phyloP scores from a whole-genome alignment of 805 yeast genomes.

The Kazachstania kunashirensis region DNA sequence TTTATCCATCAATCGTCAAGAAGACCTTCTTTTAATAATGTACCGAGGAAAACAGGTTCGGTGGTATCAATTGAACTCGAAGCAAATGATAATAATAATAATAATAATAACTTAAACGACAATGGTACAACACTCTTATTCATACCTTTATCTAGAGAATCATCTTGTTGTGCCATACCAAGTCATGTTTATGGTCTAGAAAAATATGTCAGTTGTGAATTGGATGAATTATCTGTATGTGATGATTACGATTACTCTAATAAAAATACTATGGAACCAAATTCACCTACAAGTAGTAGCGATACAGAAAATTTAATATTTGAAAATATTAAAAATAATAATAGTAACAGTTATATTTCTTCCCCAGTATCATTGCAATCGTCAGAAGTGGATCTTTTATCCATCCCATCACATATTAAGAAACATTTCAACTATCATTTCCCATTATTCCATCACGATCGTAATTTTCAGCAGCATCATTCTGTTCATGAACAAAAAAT shows the following conservation, averaged over 20 bases:
- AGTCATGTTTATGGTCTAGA: slow-evolving; percentile 25
- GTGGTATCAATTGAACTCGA: background rate
- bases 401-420: too few relatives aligned
- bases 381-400: too few relatives aligned
- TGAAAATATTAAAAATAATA: too few relatives aligned
- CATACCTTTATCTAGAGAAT: slow-evolving; percentile 4
- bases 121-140: too few relatives aligned
- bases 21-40: slow-evolving; percentile 1
- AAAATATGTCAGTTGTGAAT: slow-evolving; percentile 19
- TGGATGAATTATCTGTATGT: slow-evolving; percentile 17
- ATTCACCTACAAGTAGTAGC: background rate
- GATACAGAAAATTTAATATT: too few relatives aligned
- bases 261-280: too few relatives aligned
- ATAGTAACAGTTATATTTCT: too few relatives aligned
- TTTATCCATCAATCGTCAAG: slow-evolving; percentile 9
- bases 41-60: background rate
- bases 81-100: background rate
- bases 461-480: too few relatives aligned
- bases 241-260: background rate
- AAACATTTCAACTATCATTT: too few relatives aligned
- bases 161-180: slow-evolving; percentile 18
- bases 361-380: too few relatives aligned
- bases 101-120: background rate
- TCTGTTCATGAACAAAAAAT: too few relatives aligned
- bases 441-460: too few relatives aligned